A percentile compares a stretch with the other conserved stretches of the same genome.
phyloP scores from a whole-genome alignment of 306 rosid genomes.

The Sesbania bispinosa region DNA sequence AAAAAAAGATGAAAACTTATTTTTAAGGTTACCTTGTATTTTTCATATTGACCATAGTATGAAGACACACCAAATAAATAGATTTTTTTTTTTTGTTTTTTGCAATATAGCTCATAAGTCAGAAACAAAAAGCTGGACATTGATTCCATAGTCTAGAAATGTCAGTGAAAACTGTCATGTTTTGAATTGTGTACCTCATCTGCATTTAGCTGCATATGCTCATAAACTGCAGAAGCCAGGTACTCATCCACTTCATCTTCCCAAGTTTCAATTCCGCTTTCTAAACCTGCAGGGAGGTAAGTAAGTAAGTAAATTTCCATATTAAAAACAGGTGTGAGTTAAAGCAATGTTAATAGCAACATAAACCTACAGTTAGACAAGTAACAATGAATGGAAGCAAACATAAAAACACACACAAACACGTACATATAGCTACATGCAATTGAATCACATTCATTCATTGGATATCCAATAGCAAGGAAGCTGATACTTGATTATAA shows the following conservation, averaged over 20 bases:
- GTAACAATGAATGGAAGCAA: background rate
- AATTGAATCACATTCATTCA: background rate
- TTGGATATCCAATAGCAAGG: no score
- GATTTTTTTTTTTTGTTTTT: background rate
- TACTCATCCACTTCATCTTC: slow-evolving; percentile 80
- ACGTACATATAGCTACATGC: background rate
- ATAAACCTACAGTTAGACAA: no score
- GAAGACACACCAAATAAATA: background rate
- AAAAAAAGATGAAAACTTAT: background rate
- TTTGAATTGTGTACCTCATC: slow-evolving; percentile 50
- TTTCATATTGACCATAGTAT: background rate
- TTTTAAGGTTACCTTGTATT: background rate
- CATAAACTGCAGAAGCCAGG: slow-evolving; percentile 66
- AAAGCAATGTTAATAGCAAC: background rate
- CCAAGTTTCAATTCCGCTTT: slow-evolving; percentile 47
- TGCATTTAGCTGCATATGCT: slow-evolving; percentile 67
- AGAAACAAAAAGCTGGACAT: background rate
- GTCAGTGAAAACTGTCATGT: background rate
- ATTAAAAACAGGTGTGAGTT: background rate
- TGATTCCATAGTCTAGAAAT: background rate
- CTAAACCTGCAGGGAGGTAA: slow-evolving; percentile 43
- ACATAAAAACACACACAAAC: background rate
- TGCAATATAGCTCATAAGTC: slow-evolving; percentile 9
- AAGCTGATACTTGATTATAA: no score
- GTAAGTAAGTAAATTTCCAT: slow-evolving; percentile 13